A percentile compares a stretch with the other conserved stretches of the same genome.
phyloP scores from a whole-genome alignment of 192 early-diverging fungal genomes.

The Blastocladiella britannica region DNA sequence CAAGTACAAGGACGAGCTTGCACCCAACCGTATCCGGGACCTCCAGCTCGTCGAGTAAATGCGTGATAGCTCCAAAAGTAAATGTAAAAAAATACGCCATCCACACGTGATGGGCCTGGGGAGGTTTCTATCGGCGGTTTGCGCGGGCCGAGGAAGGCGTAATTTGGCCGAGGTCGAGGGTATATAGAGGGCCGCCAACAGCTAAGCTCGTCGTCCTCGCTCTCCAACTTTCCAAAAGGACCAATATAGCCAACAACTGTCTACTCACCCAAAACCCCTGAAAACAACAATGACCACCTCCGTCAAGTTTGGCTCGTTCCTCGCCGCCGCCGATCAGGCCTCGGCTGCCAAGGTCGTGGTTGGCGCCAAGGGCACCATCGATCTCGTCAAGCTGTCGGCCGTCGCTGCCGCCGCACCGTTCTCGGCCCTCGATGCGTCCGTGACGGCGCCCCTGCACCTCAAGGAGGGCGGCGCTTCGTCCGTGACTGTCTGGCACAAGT shows the following conservation, averaged over 20 bases:
- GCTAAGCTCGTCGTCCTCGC: too few species aligned
- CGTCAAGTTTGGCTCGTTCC: constrained; percentile 1
- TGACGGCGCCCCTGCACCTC: neutral
- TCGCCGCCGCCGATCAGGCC: neutral
- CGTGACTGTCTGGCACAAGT: neutral
- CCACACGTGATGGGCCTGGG: too few species aligned
- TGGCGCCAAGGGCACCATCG: constrained; percentile 2
- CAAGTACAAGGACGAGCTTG: constrained; percentile 49
- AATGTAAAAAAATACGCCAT: too few species aligned
- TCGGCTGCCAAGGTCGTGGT: constrained; percentile 1
- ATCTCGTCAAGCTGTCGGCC: neutral
- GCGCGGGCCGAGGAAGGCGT: too few species aligned
- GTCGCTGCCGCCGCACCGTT: neutral
- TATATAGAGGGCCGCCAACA: too few species aligned
- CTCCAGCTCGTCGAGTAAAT: constrained; percentile 41
- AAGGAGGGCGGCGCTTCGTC: neutral
- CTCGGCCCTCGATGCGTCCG: neutral
- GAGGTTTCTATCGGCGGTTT: too few species aligned
- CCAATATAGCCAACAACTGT: too few species aligned
- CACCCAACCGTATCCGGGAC: constrained; percentile 36
- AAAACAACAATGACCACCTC: neutral
- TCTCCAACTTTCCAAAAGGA: too few species aligned
- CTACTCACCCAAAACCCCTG: too few species aligned
- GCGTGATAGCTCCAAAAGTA: too few species aligned
- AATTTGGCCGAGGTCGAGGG: too few species aligned